These are phyloP conservation scores for Anthracocystis walkeri DNA, from an alignment of 1,284 basidiomycete genomes.

Conservation along the genomic window DNA sequence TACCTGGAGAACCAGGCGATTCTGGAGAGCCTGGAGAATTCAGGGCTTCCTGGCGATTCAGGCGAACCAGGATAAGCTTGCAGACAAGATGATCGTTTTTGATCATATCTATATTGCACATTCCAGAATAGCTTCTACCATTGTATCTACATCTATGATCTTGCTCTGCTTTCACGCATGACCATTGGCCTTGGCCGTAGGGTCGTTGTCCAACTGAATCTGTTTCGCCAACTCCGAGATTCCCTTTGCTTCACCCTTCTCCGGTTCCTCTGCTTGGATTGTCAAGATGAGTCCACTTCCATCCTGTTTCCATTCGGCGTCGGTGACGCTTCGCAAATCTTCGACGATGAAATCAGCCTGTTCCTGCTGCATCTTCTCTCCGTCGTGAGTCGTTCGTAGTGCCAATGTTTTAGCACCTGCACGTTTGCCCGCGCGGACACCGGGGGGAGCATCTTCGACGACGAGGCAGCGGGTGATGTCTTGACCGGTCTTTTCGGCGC, in stretches of 20 bases:
- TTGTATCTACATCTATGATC: no score
- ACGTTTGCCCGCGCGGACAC: constrained; percentile 58
- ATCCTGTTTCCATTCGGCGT: constrained; percentile 59
- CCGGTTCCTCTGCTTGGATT: constrained; percentile 56
- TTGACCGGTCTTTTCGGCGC: constrained; percentile 50
- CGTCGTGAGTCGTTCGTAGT: constrained; percentile 63
- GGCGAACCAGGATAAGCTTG: neutral
- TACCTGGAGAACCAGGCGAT: neutral
- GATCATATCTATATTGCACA: no score
- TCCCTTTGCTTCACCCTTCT: constrained; percentile 44
- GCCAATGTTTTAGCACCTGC: constrained; percentile 66
- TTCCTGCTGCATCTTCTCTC: constrained; percentile 56
- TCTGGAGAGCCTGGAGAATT: neutral
- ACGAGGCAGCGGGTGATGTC: constrained; percentile 63
- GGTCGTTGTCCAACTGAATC: constrained; percentile 41
- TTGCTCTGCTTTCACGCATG: constrained; percentile 3
- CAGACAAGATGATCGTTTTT: no score
- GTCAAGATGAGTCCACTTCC: constrained; percentile 53
- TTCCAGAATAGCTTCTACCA: no score
- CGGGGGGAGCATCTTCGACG: constrained; percentile 68
- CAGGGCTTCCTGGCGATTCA: neutral
- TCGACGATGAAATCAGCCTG: constrained; percentile 65
- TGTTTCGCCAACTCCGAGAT: constrained; percentile 40
- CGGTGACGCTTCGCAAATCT: constrained; percentile 57
- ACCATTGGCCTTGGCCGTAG: constrained; percentile 16